A percentile compares a stretch with the other conserved stretches of the same genome.
These are phyloP conservation scores for Puccinellia tenuiflora DNA, from an alignment of 176 grass and related monocot genomes.

Conservation along the genomic window DNA sequence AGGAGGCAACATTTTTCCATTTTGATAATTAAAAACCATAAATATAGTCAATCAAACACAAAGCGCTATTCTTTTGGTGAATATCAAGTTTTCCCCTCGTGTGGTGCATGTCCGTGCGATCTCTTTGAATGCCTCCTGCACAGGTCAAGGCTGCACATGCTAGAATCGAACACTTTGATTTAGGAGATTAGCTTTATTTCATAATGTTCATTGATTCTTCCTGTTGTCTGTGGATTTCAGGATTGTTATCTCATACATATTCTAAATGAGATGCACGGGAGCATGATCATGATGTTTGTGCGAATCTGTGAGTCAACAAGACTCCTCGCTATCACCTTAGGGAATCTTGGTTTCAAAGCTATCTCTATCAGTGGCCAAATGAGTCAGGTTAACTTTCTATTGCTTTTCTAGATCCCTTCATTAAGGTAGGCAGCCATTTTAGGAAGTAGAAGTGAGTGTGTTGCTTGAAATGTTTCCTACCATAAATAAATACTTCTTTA, in stretches of 20 bases:
- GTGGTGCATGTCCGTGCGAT: not conserved
- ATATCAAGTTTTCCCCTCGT: not conserved
- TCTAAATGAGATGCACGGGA: constrained; percentile 59
- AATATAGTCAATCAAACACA: not conserved
- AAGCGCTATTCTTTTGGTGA: not conserved
- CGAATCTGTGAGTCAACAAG: constrained; percentile 80
- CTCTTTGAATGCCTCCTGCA: not conserved
- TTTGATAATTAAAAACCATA: no score
- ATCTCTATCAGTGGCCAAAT: constrained; percentile 88
- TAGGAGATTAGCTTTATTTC: not conserved
- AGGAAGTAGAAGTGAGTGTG: not conserved
- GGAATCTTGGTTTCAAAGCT: constrained; percentile 76
- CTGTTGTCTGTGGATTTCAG: constrained; percentile 32
- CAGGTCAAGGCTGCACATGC: not conserved
- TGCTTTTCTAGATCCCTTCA: not conserved
- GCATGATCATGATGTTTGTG: constrained; percentile 80
- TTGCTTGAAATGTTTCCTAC: not conserved
- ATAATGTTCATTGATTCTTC: not conserved
- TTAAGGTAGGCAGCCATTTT: not conserved
- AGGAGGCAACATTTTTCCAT: no score
- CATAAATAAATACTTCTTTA: not conserved
- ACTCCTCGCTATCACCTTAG: constrained; percentile 54
- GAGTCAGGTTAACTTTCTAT: constrained; percentile 57
- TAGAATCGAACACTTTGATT: not conserved
- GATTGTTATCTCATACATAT: constrained; percentile 89